Evolutionary conservation across 768 basidiomycete genomes (phyloP).

Genomic region (Tylopilus plumbeoviolaceoides): DNA sequence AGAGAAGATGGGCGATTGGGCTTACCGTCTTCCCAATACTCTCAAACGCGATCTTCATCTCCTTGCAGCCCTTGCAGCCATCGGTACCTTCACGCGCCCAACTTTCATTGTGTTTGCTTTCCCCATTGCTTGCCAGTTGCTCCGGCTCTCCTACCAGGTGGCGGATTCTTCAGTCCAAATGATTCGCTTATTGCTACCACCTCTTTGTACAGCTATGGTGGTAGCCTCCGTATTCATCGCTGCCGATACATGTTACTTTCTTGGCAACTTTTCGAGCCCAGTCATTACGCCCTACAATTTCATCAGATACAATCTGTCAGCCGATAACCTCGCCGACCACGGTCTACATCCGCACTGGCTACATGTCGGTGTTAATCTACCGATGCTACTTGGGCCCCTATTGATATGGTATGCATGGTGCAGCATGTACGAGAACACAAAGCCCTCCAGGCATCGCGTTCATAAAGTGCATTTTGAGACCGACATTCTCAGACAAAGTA

Average conservation of each 20-base stretch:
- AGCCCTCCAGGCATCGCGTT: background rate
- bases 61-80: slow-evolving; percentile 25
- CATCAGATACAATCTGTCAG: slow-evolving; percentile 34
- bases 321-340: slow-evolving; percentile 35
- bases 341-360: slow-evolving; percentile 40
- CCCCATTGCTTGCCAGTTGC: slow-evolving; percentile 28
- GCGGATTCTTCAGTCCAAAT: slow-evolving; percentile 9
- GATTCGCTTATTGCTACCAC: slow-evolving; percentile 12
- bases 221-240: slow-evolving; percentile 18
- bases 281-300: slow-evolving; percentile 38
- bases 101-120: slow-evolving; percentile 34
- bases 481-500: slow-evolving; percentile 19
- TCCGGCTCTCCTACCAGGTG: slow-evolving; percentile 12
- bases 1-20: background rate
- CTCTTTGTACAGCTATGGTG: slow-evolving; percentile 20
- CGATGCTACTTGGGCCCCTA: slow-evolving; percentile 36
- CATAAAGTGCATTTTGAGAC: slow-evolving; percentile 10
- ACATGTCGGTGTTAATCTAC: slow-evolving; percentile 36
- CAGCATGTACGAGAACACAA: slow-evolving; percentile 5
- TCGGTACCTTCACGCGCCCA: slow-evolving; percentile 33
- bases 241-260: slow-evolving; percentile 34
- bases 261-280: slow-evolving; percentile 12
- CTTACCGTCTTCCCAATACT: background rate
- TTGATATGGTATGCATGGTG: slow-evolving; percentile 24
- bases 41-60: slow-evolving; percentile 20